Conservation (phyloP, 73 alveolate species). For the Urostyla sp. region DNA sequence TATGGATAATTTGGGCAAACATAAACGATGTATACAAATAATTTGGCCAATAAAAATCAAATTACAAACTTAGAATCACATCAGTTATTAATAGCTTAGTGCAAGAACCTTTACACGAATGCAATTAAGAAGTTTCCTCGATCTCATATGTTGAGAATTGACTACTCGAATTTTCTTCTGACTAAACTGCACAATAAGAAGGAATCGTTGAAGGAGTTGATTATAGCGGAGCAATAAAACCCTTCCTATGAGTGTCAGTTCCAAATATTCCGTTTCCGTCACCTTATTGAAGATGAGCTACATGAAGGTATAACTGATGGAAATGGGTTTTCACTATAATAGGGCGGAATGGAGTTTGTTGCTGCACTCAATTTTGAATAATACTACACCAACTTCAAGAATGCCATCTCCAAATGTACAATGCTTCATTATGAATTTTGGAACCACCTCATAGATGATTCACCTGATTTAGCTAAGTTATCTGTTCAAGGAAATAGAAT, state of each 20-base stretch:
- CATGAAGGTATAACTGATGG: constrained; percentile 74
- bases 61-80: constrained; percentile 42
- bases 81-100: constrained; percentile 72
- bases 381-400: constrained; percentile 79
- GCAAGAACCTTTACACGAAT: constrained; percentile 80
- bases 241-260: constrained; percentile 91
- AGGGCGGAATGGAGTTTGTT: constrained; percentile 85
- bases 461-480: constrained; percentile 84
- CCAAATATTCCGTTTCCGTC: constrained; percentile 82
- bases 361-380: constrained; percentile 84
- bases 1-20: constrained; percentile 46
- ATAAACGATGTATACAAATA: constrained; percentile 23
- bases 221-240: constrained; percentile 76
- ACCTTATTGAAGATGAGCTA: constrained; percentile 75
- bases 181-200: constrained; percentile 88
- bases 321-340: not conserved
- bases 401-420: constrained; percentile 77
- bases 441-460: constrained; percentile 86
- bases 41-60: constrained; percentile 5
- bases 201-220: constrained; percentile 84
- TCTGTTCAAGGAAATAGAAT: constrained; percentile 88
- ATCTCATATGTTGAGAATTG: constrained; percentile 81
- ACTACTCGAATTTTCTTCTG: constrained; percentile 87
- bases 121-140: constrained; percentile 90
- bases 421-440: constrained; percentile 88